Evolutionary conservation across 225 moss, liverwort and hornwort species (phyloP).

Genomic region (Physcomitrellopsis africana): DNA sequence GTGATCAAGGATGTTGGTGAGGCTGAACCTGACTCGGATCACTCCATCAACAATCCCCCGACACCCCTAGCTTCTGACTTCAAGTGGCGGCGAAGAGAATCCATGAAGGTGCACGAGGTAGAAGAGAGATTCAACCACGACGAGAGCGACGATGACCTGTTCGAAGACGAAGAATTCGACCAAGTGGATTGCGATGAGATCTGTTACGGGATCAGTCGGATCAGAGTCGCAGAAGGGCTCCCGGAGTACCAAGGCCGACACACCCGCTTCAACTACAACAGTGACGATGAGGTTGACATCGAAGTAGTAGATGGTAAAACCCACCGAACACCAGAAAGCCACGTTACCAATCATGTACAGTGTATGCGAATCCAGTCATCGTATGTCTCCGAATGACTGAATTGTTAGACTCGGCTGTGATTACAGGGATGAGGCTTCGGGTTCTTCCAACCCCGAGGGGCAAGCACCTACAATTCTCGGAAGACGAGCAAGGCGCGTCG

Average conservation of each 20-base stretch:
- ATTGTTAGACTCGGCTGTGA: background rate
- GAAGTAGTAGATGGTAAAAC: conserved; percentile 41
- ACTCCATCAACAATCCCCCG: too few species aligned
- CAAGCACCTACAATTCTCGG: conserved; percentile 44
- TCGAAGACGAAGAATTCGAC: too few species aligned
- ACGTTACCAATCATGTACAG: accelerated
- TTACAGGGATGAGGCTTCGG: conserved; percentile 37
- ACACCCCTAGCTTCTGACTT: too few species aligned
- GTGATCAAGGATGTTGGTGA: too few species aligned
- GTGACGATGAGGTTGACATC: conserved; percentile 51
- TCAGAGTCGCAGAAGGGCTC: conserved; percentile 41
- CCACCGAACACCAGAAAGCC: too few species aligned
- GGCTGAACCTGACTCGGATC: too few species aligned
- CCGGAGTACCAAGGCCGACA: conserved; percentile 50
- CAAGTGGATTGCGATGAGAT: conserved; percentile 6
- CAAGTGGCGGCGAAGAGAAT: too few species aligned
- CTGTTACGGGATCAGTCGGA: conserved; percentile 47
- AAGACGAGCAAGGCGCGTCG: conserved; percentile 1
- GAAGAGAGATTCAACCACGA: too few species aligned
- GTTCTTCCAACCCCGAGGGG: conserved; percentile 47
- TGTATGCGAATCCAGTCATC: accelerated
- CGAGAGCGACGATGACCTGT: conserved; percentile 8
- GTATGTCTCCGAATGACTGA: background rate
- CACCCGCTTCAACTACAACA: conserved; percentile 59
- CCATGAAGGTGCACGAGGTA: too few species aligned